Base-by-base conservation (phyloP, 768 basidiomycete genomes). In the Cubamyces sp. region DNA sequence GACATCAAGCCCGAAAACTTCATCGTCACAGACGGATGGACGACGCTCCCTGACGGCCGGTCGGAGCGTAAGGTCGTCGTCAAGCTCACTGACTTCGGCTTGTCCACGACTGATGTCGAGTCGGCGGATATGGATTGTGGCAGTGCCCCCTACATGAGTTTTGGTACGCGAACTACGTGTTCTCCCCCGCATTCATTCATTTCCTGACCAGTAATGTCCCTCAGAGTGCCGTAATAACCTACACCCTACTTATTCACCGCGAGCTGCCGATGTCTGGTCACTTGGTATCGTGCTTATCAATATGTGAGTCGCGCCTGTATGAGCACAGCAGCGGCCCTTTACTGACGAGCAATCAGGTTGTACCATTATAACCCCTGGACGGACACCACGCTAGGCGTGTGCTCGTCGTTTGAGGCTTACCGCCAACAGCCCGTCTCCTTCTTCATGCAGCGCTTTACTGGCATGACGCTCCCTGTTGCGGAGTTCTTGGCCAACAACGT, bases 1-100 rank as follows among this genome's bases (percentile, higher is more conserved):
- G 96, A 99, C 75, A 98, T 99, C 84, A 99, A 99, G 79, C 96
- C 96, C 0, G 96, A 98, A 80, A 98, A 98, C 78, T 95, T 96
- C 70, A 96, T 96, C 73, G 93, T 96, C 70, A 94, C 93, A 0
- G 92, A 96, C 69, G 92, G 87, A 16, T 85, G 83, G 74, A 73
- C 77, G 40, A 81, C 83, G 19, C 71, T 79, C n/a, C 72, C 81
- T 40, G 81, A 82, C 67, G 84, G 85, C 53, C 78, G 79, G 57
- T 79, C 80, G 67, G 92, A 94, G 74, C 87, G 93, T 69, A 90
- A 90, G 72, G 96, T 99, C 63, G 78, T 96, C 56, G 95, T 98
- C 79, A 99, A 99, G 79, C 83, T 99, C 65, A 87, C 94, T 6
- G 96, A 99, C 76, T 99, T 98, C 81, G 96, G 96, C 19, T 79